Percentiles rank a stretch among this genome's conserved stretches.
Evolutionary conservation across 371 early-diverging fungal genomes (phyloP).

Genomic region (Neoconidiobolus thromboides): DNA sequence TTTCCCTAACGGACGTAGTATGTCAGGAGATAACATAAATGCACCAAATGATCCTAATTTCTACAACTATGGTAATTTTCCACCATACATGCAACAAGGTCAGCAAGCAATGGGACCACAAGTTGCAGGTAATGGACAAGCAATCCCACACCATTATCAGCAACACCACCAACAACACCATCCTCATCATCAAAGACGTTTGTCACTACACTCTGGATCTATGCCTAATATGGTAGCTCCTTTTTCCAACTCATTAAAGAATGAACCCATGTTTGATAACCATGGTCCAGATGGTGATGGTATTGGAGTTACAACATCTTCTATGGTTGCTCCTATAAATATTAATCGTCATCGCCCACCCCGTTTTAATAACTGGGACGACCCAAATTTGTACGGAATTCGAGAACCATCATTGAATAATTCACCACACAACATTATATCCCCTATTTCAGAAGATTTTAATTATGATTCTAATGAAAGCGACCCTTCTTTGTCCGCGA

Average conservation of each 20-base stretch:
- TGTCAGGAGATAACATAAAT: too few relatives aligned
- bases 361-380: not conserved
- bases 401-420: not conserved
- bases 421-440: constrained; percentile 2
- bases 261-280: not conserved
- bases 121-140: not conserved
- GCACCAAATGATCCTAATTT: too few relatives aligned
- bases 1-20: too few relatives aligned
- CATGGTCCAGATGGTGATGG: not conserved
- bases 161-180: not conserved
- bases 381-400: not conserved
- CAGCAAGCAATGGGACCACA: not conserved
- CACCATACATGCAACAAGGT: not conserved
- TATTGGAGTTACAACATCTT: not conserved
- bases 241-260: not conserved
- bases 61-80: not conserved
- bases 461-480: constrained; percentile 1
- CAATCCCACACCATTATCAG: not conserved
- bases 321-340: not conserved
- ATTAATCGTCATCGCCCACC: not conserved
- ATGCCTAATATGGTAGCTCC: constrained; percentile 3
- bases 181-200: not conserved
- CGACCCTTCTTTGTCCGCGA: not conserved
- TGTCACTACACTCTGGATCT: not conserved
- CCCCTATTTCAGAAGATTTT: constrained; percentile 4